Conservation (phyloP, 306 rosid genomes). For the Ochetophila trinervis region DNA sequence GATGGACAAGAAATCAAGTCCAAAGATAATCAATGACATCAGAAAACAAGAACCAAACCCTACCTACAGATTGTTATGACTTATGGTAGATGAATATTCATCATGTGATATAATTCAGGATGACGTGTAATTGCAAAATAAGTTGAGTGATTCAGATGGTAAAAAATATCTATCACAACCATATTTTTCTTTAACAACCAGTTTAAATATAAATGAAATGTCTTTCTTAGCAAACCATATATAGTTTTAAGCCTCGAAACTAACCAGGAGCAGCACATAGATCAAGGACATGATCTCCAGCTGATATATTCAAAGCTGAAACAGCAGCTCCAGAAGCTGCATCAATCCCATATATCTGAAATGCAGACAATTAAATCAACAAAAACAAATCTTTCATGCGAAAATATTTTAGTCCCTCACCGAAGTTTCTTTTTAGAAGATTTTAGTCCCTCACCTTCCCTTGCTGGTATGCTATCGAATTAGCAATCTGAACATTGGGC, state of each 20-base stretch:
- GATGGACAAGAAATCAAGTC: neutral
- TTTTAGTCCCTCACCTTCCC: conserved; percentile 56
- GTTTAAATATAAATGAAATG: too few relatives aligned
- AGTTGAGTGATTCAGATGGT: neutral
- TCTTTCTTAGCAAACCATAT: neutral
- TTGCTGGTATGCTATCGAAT: conserved; percentile 57
- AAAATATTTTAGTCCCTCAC: too few relatives aligned
- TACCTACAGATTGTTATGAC: neutral
- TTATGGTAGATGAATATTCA: neutral
- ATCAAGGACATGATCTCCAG: conserved; percentile 87
- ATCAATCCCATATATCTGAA: conserved; percentile 90
- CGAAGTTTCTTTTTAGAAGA: neutral
- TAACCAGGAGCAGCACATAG: conserved; percentile 98
- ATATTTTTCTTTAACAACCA: neutral
- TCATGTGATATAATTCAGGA: too few relatives aligned
- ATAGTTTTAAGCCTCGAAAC: neutral
- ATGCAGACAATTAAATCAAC: conserved; percentile 4
- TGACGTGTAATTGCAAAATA: neutral
- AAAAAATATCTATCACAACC: neutral
- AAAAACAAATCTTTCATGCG: neutral
- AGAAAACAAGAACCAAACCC: neutral
- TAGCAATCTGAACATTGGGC: conserved; percentile 61
- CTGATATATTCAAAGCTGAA: conserved; percentile 55
- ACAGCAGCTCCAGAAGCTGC: conserved; percentile 99
- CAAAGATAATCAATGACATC: neutral